Base-by-base conservation (phyloP, 2,329 filamentous ascomycete genomes). In the Aspergillus bombycis region DNA sequence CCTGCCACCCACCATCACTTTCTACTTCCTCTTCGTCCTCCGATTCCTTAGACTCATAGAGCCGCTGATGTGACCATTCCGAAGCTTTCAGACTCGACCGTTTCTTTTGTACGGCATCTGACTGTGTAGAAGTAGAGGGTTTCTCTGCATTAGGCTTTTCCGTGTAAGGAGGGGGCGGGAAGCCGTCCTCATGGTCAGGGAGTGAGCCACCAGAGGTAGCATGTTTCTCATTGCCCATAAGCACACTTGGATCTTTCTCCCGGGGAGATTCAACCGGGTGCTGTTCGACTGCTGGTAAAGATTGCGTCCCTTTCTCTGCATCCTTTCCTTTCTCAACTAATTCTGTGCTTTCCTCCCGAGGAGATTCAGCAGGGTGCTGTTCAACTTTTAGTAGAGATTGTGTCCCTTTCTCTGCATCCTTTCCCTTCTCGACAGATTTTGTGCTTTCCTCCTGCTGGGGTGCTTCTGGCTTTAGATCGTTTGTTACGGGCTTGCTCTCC, bases 51-150 rank as follows among this genome's bases (percentile, higher is more conserved):
- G 87, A 83, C 19, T 85, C 80, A 11, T 88, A 85, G 56, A 93
- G 80, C 68, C 90, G 88, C 78, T 97, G 93, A 75, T 99, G 94
- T 1, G 95, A 98, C 84, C 91, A 98, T 78, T 96, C 93, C 11
- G 94, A 97, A 21, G 88, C 75, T 45, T 75, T 71, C 64, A 68
- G 65, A 65, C 70, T 67, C 62, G 64, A 68, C 59, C 70, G 65
- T 68, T 72, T 72, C n/a, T 64, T 64, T 4, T 68, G 67, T 8
- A 67, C 64, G 32, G 58, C 50, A 23, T 67, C 66, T 38, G 70
- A 62, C 21, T 68, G 52, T 34, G 60, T 28, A 12, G 65, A 30
- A 9, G 65, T 16, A 16, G 57, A 48, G 4, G 62, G 10, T 14
- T 52, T 60, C 26, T 67, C 61, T 38, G 56, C 48, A 16, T 57